Evolutionary conservation across 305 asterid genomes (phyloP).

Genomic region (Caryopteris hybrid): DNA sequence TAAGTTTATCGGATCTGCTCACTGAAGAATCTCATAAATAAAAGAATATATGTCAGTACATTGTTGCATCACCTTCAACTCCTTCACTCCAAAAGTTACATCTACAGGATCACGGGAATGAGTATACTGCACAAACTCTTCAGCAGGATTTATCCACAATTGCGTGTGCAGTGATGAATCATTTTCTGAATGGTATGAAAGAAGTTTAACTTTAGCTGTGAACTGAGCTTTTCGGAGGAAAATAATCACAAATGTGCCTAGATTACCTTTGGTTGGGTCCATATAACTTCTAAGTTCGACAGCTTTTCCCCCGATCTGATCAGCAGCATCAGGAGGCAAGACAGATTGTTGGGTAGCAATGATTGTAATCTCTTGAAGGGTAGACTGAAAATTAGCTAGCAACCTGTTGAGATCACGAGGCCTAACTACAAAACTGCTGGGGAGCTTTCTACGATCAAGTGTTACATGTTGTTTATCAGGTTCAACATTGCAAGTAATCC

Average conservation of each 20-base stretch:
- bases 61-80: constrained; percentile 64
- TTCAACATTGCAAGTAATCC: constrained; percentile 84
- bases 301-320: constrained; percentile 90
- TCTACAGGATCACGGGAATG: constrained; percentile 82
- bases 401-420: constrained; percentile 87
- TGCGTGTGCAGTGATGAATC: constrained; percentile 93
- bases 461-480: constrained; percentile 84
- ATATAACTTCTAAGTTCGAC: constrained; percentile 93
- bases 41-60: neutral
- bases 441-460: constrained; percentile 81
- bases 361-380: constrained; percentile 89
- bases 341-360: constrained; percentile 73
- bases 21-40: constrained; percentile 11
- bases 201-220: constrained; percentile 9
- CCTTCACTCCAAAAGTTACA: constrained; percentile 92
- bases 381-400: constrained; percentile 81
- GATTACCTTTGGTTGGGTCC: constrained; percentile 88
- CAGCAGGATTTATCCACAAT: constrained; percentile 93
- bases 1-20: constrained; percentile 9
- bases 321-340: constrained; percentile 58
- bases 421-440: constrained; percentile 81
- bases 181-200: constrained; percentile 51
- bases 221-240: neutral
- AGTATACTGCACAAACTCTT: constrained; percentile 85
- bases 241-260: constrained; percentile 1